Evolutionary conservation across 768 basidiomycete species (phyloP).

Genomic region (Kwoniella dendrophila): DNA sequence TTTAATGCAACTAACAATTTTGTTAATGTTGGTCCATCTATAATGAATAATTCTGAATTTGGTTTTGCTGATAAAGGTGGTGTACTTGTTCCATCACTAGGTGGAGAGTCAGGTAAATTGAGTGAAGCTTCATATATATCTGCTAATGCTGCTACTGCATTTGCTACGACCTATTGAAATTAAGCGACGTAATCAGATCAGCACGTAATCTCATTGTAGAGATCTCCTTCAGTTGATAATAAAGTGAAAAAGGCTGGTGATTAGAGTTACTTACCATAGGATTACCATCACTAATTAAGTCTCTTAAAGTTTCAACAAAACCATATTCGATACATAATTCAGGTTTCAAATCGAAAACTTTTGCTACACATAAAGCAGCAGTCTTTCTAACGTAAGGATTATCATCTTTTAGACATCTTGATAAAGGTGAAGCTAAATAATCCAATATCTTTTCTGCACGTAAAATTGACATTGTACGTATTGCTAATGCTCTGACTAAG

Average conservation of each 20-base stretch:
- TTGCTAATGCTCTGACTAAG: conserved; percentile 90
- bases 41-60: conserved; percentile 68
- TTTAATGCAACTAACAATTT: conserved; percentile 93
- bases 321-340: conserved; percentile 93
- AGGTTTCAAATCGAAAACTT: conserved; percentile 95
- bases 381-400: conserved; percentile 99
- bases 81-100: conserved; percentile 29
- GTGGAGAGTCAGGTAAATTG: conserved; percentile 27
- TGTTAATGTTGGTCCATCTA: conserved; percentile 78
- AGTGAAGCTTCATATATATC: conserved; percentile 78
- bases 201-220: too few relatives aligned
- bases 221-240: too few relatives aligned
- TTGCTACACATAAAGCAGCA: conserved; percentile 93
- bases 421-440: conserved; percentile 93
- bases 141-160: conserved; percentile 86
- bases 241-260: not conserved
- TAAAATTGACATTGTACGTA: conserved; percentile 95
- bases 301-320: conserved; percentile 81
- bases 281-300: conserved; percentile 93
- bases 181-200: conserved; percentile 3
- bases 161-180: conserved; percentile 80
- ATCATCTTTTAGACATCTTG: conserved; percentile 88
- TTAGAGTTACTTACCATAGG: conserved; percentile 72
- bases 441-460: conserved; percentile 99
- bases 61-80: conserved; percentile 43